Evolutionary conservation across 2,329 filamentous ascomycete genomes (phyloP), one percentile per base, ranked within the genome.

Genomic region (Trichoderma polysporum): DNA sequence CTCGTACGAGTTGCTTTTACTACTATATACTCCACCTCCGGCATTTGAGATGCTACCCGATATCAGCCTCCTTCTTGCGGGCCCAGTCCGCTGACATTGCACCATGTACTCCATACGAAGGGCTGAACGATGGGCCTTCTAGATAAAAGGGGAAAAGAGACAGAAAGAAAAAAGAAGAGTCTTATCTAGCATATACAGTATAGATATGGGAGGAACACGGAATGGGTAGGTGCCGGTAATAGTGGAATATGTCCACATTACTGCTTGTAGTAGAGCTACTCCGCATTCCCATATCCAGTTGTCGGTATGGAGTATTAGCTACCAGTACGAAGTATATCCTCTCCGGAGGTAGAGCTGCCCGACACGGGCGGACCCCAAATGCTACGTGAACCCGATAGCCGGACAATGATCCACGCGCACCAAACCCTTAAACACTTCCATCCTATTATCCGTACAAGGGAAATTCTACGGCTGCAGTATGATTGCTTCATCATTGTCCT

Each of bases 41-140:
- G 59, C 49, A 62, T 39, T 39, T 62, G 59, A n/a, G 37, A 61
- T 50, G 41, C 45, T 17, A 61, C 33, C 33, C n/a, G n/a, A 19
- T 39, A 45, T 47, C 60, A 56, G 50, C 60, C 27, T 53, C 37
- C 49, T 33, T 27, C 50, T 50, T 56, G 60, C 60, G 60, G 59
- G 25, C 27, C 41, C 50, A 35, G 19, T 35, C 60, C 27, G 50
- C 50, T 54, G 60, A 54, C 49, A 39, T 64, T 64, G 60, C 49
- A 49, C 60, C 47, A 63, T 63, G 60, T 41, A 53, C 50, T 64
- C 60, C 60, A 64, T 64, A 45, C 29, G 25, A 31, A 50, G 45
- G 49, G 49, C 47, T 53, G 47, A 45, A 53, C 17, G 47, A 47
- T 33, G 35, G n/a, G n/a, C 15, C 49, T 19, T 45, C 22, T 62